Base-by-base conservation (phyloP, 441 rosid genomes). In the Geranium incanum region DNA sequence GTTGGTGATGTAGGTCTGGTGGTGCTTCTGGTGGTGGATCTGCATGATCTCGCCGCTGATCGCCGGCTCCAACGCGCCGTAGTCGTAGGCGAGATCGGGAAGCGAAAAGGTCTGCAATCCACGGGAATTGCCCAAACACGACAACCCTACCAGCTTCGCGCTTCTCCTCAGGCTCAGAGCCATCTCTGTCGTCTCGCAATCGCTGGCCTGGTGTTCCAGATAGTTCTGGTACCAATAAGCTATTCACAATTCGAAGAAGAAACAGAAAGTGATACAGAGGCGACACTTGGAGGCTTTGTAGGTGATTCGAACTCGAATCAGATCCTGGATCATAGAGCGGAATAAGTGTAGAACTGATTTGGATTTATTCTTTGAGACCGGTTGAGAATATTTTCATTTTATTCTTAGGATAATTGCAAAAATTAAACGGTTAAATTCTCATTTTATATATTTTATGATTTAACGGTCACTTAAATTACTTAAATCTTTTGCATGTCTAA, bases 21-120 rank as follows among this genome's bases (percentile, higher is more conserved):
- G 99, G 71, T 95, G 99, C 82, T 95, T 95, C 84, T 89, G 92
- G 88, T 95, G 98, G 71, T 95, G 99, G 43, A 95, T 76, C 82
- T 88, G 86, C 98, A 95, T 95, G 55, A 95, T 95, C 82, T 92
- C 98, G 41, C 87, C 98, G 77, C 88, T 83, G 67, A 88, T 84
- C 36, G 75, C 91, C 69, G 99, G 99, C 82, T 95, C 95, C 82
- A 95, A 82, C 1, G 92, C 93, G 19, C 88, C 82, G 38, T 95
- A 95, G 68, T 89, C 99, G 77, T 95, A 92, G 0, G 94, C 78
- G 11, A 92, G 97, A 80, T 95, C 99, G 36, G 97, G 97, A 63
- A 95, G 96, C 55, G 97, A 76, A 77, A 87, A 77, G 6, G 97
- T 90, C 83, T 86, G 85, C 6, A 95, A 62, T 9, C 89, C 86